Evolutionary conservation across 306 rosid genomes (phyloP), one percentile per base, ranked within the genome.

Genomic region (Fagus crenata): DNA sequence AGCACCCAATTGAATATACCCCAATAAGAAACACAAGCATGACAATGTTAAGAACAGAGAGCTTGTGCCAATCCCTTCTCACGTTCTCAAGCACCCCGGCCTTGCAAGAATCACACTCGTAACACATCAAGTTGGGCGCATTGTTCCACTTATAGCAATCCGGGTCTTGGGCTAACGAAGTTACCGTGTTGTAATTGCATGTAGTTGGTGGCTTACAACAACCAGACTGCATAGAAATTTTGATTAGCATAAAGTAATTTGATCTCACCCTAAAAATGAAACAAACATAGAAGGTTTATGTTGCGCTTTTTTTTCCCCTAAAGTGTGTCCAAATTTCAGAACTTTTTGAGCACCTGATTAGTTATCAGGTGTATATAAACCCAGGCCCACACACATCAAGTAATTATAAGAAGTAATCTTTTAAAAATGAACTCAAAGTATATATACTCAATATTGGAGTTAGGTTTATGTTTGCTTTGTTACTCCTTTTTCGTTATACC

Each of bases 141-240:
- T 93, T 93, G 86, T 83, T 91, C 99, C 99, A 96, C n/a, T 84
- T 71, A 71, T 86, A 89, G 82, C 99, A 96, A 78, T 96, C 99
- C 0, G 87, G 84, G 43, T 96, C 98, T 82, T 91, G 96, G 2
- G 28, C 65, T 60, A 73, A 82, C 77, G 82, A 67, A 11, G 78
- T 37, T 32, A 76, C 79, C 71, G 61, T 49, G 87, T 81, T 85
- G 90, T 92, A 93, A 67, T 49, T 89, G 86, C 99, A 92, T 0
- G 90, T 56, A 1, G 91, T 86, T 59, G 98, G 98, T 15, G 98
- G 97, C 65, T 92, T 96, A 81, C 99, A 96, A 41, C 99, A 96
- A 58, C 99, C 98, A 3, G 96, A 92, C 98, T 95, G 82, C 81
- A 79, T 8, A 2, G 12, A 17, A 0, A 64, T 9, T 9, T n/a